Conservation (phyloP, 306 rosid species). For the Pterocarpus macrocarpus region DNA sequence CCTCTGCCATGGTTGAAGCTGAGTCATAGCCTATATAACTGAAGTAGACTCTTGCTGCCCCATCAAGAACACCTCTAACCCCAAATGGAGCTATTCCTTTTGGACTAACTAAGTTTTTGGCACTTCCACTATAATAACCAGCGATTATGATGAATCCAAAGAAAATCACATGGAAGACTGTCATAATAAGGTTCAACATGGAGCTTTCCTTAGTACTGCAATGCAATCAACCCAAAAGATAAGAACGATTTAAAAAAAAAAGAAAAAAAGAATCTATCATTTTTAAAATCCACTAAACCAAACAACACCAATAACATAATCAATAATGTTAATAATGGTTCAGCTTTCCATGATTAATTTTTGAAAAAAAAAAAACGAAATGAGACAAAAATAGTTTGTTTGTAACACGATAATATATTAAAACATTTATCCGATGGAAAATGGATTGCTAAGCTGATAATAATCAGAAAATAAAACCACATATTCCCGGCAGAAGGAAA, state of each 20-base stretch:
- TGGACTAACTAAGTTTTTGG: constrained; percentile 73
- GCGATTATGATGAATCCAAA: constrained; percentile 83
- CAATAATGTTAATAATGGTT: constrained; percentile 5
- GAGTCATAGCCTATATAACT: constrained; percentile 97
- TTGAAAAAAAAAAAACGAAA: not conserved
- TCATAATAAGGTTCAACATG: constrained; percentile 81
- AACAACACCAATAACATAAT: not conserved
- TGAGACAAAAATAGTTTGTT: constrained; percentile 37
- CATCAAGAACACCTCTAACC: constrained; percentile 77
- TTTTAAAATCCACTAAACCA: constrained; percentile 55
- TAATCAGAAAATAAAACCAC: no score
- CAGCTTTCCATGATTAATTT: constrained; percentile 23
- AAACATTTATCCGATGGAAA: constrained; percentile 33
- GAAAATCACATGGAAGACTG: constrained; percentile 87
- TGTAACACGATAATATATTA: constrained; percentile 36
- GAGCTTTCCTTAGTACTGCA: constrained; percentile 98
- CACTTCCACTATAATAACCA: constrained; percentile 79
- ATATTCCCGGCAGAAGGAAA: not conserved
- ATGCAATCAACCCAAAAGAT: constrained; percentile 48
- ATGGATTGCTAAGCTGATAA: not conserved
- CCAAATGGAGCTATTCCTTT: constrained; percentile 82
- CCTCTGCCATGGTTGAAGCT: constrained; percentile 97
- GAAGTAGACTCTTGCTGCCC: constrained; percentile 92
- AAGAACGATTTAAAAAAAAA: not conserved
- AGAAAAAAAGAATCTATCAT: constrained; percentile 36